Conservation (phyloP, 2,329 filamentous ascomycete genomes). For the Aaosphaeria pasadenensis region DNA sequence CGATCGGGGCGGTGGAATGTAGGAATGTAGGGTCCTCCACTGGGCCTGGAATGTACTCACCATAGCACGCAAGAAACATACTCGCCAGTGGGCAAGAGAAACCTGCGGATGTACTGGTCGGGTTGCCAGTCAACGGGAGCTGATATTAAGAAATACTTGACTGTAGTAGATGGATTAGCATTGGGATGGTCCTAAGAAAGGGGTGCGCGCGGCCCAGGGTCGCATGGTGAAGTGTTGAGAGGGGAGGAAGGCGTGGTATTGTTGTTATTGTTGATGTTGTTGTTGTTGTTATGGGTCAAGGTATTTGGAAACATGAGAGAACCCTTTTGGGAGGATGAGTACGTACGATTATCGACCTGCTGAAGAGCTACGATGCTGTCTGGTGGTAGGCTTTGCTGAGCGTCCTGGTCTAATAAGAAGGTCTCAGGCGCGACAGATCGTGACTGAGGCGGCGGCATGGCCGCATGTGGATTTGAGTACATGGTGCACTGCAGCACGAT, state of each 20-base stretch:
- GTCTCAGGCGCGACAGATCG: constrained; percentile 80
- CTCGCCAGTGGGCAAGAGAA: constrained; percentile 93
- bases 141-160: constrained; percentile 99
- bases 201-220: constrained; percentile 7
- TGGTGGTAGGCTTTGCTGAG: constrained; percentile 91
- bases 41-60: constrained; percentile 41
- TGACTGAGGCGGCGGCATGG: constrained; percentile 81
- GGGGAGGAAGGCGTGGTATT: too few species aligned
- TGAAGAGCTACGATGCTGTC: constrained; percentile 96
- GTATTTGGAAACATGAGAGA: too few species aligned
- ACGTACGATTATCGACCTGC: constrained; percentile 95
- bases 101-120: constrained; percentile 94
- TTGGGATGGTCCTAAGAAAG: constrained; percentile 6
- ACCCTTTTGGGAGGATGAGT: not conserved
- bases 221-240: too few species aligned
- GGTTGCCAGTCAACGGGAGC: constrained; percentile 96
- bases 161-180: constrained; percentile 49
- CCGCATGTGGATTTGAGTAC: constrained; percentile 54
- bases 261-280: too few species aligned
- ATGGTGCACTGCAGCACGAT: constrained; percentile 42
- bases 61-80: constrained; percentile 98
- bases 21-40: not conserved
- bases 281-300: too few species aligned
- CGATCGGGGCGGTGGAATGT: not conserved
- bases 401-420: constrained; percentile 96